These are phyloP conservation scores for Fusarium sp. DNA, from an alignment of 2,329 filamentous ascomycete species.

Conservation along the genomic window DNA sequence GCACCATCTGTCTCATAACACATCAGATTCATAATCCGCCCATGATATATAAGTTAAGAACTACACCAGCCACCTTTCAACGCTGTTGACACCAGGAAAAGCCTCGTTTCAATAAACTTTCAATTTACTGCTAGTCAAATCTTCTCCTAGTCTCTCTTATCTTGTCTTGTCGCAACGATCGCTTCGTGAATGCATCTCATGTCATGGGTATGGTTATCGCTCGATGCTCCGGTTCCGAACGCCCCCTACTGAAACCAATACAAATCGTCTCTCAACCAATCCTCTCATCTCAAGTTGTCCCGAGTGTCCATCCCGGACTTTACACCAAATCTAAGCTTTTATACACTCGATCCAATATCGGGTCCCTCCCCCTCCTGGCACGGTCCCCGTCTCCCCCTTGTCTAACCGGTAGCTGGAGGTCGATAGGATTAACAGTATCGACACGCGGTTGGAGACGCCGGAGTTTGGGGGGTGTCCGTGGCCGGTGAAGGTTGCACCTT, in stretches of 20 bases:
- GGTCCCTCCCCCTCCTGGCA: not conserved
- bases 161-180: conserved; percentile 4
- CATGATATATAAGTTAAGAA: not conserved
- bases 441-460: not conserved
- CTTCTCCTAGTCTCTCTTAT: not conserved
- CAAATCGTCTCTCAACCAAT: not conserved
- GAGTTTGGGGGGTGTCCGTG: not conserved
- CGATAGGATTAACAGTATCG: not conserved
- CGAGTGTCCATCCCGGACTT: not conserved
- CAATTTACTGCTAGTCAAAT: not conserved
- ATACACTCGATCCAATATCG: not conserved
- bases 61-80: not conserved
- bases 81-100: not conserved
- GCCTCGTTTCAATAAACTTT: not conserved
- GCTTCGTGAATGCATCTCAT: conserved; percentile 16
- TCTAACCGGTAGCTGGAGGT: not conserved
- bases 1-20: not conserved
- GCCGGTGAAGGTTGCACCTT: not conserved
- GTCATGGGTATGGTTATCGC: conserved; percentile 15
- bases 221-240: conserved; percentile 16
- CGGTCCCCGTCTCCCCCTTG: not conserved
- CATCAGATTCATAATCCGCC: not conserved
- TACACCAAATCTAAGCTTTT: not conserved
- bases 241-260: conserved; percentile 10
- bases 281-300: not conserved